Evolutionary conservation across 2,329 filamentous ascomycete species (phyloP).

Genomic region (Aspergillus pseudotamarii): DNA sequence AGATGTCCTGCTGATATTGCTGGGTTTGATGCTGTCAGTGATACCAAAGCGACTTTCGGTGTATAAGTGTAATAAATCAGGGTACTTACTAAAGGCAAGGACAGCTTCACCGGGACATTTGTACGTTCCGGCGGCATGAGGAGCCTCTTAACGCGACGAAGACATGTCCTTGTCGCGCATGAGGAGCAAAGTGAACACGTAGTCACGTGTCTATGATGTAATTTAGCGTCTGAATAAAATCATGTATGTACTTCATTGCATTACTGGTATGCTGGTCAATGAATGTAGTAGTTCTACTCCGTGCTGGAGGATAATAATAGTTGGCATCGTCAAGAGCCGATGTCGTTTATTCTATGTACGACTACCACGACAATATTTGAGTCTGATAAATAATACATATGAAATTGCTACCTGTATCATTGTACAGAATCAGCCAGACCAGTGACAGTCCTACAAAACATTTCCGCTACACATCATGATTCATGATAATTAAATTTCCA

Average conservation of each 20-base stretch:
- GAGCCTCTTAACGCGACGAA: conserved; percentile 30
- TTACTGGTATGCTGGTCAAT: neutral
- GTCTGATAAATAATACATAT: neutral
- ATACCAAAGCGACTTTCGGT: neutral
- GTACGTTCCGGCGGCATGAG: conserved; percentile 47
- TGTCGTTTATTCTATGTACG: neutral
- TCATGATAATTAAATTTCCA: neutral
- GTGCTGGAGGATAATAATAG: too few species aligned
- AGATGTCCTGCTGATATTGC: conserved; percentile 93
- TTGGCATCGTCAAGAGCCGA: too few species aligned
- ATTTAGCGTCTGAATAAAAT: neutral
- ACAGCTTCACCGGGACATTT: conserved; percentile 62
- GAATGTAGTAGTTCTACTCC: neutral
- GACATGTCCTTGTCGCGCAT: conserved; percentile 16
- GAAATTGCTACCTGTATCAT: neutral
- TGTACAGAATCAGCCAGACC: neutral
- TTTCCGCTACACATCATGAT: neutral
- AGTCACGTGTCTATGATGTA: conserved; percentile 29
- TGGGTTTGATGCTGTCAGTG: conserved; percentile 32
- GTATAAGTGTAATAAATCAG: neutral
- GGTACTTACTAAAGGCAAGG: conserved; percentile 58
- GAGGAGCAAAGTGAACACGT: conserved; percentile 17
- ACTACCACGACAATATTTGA: neutral
- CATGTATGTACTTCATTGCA: neutral
- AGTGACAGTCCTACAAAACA: neutral